Percentiles rank a stretch among this genome's conserved stretches.
phyloP scores from a whole-genome alignment of 1,139 yeast species.

The Yamadazyma jaroonii region DNA sequence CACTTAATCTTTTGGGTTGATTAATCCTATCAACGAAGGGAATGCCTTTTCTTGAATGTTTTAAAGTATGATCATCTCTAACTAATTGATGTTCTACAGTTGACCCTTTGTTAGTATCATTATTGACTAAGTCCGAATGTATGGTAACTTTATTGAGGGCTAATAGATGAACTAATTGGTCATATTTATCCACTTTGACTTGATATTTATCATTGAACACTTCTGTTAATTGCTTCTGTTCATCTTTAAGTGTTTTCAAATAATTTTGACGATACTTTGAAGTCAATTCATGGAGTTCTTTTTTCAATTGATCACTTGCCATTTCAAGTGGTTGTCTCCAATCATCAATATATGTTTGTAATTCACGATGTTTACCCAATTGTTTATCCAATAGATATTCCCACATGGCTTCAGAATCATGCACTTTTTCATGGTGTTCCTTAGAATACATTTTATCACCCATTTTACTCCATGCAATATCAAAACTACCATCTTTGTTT shows the following conservation, averaged over 20 bases:
- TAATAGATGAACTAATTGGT: slow-evolving; percentile 16
- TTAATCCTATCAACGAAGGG: slow-evolving; percentile 27
- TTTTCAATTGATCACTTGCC: slow-evolving; percentile 20
- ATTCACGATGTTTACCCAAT: background rate
- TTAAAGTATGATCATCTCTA: slow-evolving; percentile 9
- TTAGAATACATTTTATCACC: slow-evolving; percentile 30
- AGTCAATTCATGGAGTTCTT: slow-evolving; percentile 14
- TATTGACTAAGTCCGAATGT: slow-evolving; percentile 35
- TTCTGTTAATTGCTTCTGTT: slow-evolving; percentile 21
- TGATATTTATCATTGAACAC: slow-evolving; percentile 25
- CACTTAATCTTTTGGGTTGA: slow-evolving; percentile 31
- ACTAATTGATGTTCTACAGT: slow-evolving; percentile 5
- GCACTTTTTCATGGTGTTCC: slow-evolving; percentile 23
- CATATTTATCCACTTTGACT: slow-evolving; percentile 16
- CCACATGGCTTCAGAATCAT: slow-evolving; percentile 28
- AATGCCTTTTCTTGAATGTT: slow-evolving; percentile 18
- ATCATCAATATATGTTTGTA: background rate
- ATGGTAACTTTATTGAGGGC: slow-evolving; percentile 22
- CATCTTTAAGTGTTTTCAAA: slow-evolving; percentile 6
- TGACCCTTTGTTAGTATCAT: slow-evolving; percentile 2
- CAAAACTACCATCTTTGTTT: slow-evolving; percentile 21
- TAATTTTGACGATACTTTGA: slow-evolving; percentile 12
- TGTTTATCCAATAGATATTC: slow-evolving; percentile 24
- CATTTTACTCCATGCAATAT: slow-evolving; percentile 29
- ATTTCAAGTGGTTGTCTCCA: slow-evolving; percentile 21